phyloP scores from a whole-genome alignment of 2,329 filamentous ascomycete species.

The Phialophora macrospora region DNA sequence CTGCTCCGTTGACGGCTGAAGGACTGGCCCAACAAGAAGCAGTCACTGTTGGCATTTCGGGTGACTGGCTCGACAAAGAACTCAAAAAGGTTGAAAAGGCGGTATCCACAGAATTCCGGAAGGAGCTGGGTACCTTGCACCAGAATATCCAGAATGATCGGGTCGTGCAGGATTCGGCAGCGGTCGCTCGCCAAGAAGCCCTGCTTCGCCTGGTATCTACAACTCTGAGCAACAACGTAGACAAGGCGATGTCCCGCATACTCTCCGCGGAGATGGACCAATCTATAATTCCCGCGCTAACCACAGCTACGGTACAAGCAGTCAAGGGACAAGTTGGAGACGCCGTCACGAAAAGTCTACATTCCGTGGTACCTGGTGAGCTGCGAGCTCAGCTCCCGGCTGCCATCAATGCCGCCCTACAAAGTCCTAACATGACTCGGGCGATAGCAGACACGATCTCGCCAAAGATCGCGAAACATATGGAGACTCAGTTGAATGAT shows the following conservation, averaged over 20 bases:
- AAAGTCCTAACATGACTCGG: constrained; percentile 74
- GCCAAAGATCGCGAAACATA: constrained; percentile 66
- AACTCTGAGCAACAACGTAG: constrained; percentile 72
- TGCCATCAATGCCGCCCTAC: constrained; percentile 69
- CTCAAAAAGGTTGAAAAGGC: constrained; percentile 60
- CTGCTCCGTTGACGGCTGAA: constrained; percentile 17
- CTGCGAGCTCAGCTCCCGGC: constrained; percentile 72
- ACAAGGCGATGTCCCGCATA: constrained; percentile 76
- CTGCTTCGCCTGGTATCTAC: constrained; percentile 70
- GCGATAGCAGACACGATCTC: constrained; percentile 73
- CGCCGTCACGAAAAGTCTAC: constrained; percentile 69
- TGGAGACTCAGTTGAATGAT: constrained; percentile 71
- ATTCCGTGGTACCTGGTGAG: constrained; percentile 72
- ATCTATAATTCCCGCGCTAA: constrained; percentile 75
- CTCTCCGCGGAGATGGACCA: constrained; percentile 76
- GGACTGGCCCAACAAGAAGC: constrained; percentile 36
- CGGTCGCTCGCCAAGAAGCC: constrained; percentile 70
- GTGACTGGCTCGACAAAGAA: constrained; percentile 65
- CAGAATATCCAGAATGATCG: constrained; percentile 71
- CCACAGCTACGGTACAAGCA: constrained; percentile 68
- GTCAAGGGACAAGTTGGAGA: constrained; percentile 73
- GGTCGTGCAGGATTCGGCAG: constrained; percentile 65
- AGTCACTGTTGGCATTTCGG: constrained; percentile 52
- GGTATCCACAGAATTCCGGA: constrained; percentile 53
- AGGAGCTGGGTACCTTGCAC: constrained; percentile 62